These are phyloP conservation scores for Tetracladium maxilliforme DNA, from an alignment of 2,329 filamentous ascomycete genomes.

Conservation along the genomic window DNA sequence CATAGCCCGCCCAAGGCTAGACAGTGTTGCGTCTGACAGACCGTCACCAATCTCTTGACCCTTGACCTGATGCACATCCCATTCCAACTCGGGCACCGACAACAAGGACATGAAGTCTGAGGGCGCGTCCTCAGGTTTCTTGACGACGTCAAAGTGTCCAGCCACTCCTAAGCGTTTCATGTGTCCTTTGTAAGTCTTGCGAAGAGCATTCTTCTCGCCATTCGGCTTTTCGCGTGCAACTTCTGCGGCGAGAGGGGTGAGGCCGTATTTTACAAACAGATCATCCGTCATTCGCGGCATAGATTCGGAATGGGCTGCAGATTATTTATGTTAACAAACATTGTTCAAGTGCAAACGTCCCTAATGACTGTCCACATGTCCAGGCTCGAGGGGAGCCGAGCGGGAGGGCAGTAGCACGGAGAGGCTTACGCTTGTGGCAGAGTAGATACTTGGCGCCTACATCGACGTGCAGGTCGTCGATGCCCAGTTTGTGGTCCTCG, in stretches of 20 bases:
- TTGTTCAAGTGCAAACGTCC: too few relatives aligned
- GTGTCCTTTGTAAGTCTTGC: constrained; percentile 55
- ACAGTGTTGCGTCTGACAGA: constrained; percentile 26
- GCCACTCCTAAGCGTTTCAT: constrained; percentile 48
- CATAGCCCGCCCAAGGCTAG: constrained; percentile 32
- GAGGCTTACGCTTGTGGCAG: constrained; percentile 52
- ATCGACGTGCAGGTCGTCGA: constrained; percentile 50
- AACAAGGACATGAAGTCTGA: constrained; percentile 38
- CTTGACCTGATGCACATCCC: constrained; percentile 36
- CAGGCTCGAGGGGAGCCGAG: too few relatives aligned
- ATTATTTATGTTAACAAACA: constrained; percentile 17
- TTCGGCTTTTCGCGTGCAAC: constrained; percentile 49
- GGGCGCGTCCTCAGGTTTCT: constrained; percentile 34
- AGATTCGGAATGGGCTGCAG: constrained; percentile 18
- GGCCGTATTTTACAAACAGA: constrained; percentile 41
- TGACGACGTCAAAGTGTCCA: constrained; percentile 44
- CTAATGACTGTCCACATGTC: too few relatives aligned
- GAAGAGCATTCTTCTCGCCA: constrained; percentile 51
- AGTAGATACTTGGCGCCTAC: constrained; percentile 54
- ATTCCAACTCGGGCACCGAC: constrained; percentile 36
- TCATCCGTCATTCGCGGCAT: constrained; percentile 36
- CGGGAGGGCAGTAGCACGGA: too few relatives aligned
- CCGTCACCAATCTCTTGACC: constrained; percentile 40
- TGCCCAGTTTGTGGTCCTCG: constrained; percentile 44
- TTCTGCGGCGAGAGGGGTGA: constrained; percentile 40